Conservation (phyloP, 148 eudicot species). For the Tetragonia tetragonoides region DNA sequence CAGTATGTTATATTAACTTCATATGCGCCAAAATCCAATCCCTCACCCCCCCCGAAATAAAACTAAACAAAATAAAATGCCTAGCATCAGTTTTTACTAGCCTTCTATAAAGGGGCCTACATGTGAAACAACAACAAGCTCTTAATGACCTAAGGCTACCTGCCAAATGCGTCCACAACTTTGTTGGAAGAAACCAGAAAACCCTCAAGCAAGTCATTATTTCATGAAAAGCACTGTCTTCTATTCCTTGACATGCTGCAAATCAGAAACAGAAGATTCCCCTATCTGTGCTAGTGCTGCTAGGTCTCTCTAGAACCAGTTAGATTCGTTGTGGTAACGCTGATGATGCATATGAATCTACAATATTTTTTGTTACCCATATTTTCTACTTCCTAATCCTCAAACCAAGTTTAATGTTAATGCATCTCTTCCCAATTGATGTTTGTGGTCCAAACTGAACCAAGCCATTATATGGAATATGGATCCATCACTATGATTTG, state of each 20-base stretch:
- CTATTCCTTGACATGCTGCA: neutral
- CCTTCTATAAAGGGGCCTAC: too few relatives aligned
- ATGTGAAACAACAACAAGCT: neutral
- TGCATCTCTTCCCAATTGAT: too few relatives aligned
- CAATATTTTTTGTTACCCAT: neutral
- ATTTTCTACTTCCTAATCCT: too few relatives aligned
- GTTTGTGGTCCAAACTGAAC: too few relatives aligned
- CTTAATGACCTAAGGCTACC: neutral
- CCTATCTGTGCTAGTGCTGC: neutral
- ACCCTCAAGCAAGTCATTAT: neutral
- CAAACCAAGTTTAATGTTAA: too few relatives aligned
- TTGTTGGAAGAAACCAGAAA: neutral
- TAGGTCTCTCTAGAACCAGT: neutral
- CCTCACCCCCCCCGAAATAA: too few relatives aligned
- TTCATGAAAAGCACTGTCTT: neutral
- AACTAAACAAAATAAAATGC: too few relatives aligned
- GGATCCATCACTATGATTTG: too few relatives aligned
- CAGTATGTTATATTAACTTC: too few relatives aligned
- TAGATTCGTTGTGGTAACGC: neutral
- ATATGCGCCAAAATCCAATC: too few relatives aligned
- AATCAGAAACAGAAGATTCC: neutral
- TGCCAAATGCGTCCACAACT: neutral
- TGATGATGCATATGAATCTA: neutral
- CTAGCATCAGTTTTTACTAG: too few relatives aligned
- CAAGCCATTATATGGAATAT: too few relatives aligned